Evolutionary conservation across 1,284 basidiomycete genomes (phyloP).

Genomic region (Neolentinus lepideus): DNA sequence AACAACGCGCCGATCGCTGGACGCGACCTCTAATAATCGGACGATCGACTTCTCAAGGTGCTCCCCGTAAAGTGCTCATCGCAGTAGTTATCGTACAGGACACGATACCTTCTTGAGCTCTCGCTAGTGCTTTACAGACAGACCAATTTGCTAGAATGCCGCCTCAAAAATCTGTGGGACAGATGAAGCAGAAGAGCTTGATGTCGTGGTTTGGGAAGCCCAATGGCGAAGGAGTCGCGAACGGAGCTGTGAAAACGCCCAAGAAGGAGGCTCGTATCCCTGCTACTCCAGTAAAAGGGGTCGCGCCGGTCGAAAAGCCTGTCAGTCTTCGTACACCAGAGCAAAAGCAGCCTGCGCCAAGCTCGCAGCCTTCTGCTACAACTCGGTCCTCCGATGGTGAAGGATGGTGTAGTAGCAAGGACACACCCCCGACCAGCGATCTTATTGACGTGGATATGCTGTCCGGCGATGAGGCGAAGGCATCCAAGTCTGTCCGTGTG

Average conservation of each 20-base stretch:
- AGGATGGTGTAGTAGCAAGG: slow-evolving; percentile 30
- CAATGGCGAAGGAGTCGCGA: slow-evolving; percentile 15
- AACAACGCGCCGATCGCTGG: background rate
- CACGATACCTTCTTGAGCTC: background rate
- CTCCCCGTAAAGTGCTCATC: background rate
- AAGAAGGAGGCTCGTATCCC: too few species aligned
- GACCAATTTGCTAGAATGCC: background rate
- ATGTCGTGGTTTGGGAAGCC: slow-evolving; percentile 60
- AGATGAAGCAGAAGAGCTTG: slow-evolving; percentile 67
- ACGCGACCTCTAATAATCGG: background rate
- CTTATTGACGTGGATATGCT: slow-evolving; percentile 68
- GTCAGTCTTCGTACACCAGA: slow-evolving; percentile 8
- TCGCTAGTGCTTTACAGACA: background rate
- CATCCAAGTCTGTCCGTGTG: slow-evolving; percentile 25
- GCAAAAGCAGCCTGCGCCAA: slow-evolving; percentile 12
- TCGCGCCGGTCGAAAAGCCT: slow-evolving; percentile 11
- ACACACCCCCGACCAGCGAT: slow-evolving; percentile 71
- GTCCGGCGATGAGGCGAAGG: slow-evolving; percentile 33
- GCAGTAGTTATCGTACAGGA: background rate
- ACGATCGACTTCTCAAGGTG: background rate
- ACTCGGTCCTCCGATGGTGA: slow-evolving; percentile 39
- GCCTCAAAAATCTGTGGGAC: slow-evolving; percentile 22
- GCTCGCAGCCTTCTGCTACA: slow-evolving; percentile 20
- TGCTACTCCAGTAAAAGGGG: too few species aligned
- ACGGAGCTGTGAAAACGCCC: slow-evolving; percentile 2